Percentiles rank a stretch among this genome's conserved stretches.
Conservation (phyloP, 345 rosid genomes). For the Populus deltoides region DNA sequence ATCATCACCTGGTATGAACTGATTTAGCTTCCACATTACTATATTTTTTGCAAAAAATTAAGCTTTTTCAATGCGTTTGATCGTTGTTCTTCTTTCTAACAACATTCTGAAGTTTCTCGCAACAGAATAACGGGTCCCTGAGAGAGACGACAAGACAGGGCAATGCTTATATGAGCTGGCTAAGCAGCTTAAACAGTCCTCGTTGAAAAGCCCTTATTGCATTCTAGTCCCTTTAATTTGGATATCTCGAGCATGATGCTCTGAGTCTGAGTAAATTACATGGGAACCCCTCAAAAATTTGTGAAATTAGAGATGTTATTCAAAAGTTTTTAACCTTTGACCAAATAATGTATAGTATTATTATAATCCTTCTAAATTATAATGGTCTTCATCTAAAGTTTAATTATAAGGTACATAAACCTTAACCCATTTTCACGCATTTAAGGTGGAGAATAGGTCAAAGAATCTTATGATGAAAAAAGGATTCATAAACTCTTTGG, state of each 20-base stretch:
- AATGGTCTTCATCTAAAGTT: not conserved
- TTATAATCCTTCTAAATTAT: too few species aligned
- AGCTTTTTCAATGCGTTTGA: not conserved
- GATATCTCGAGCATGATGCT: not conserved
- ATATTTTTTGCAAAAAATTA: not conserved
- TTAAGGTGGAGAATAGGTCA: too few species aligned
- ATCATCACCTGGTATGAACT: slow-evolving; percentile 45
- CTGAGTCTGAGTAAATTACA: not conserved
- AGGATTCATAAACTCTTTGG: too few species aligned
- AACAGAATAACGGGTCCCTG: not conserved
- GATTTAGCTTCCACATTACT: slow-evolving; percentile 58
- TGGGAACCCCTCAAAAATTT: not conserved
- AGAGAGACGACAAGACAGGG: not conserved
- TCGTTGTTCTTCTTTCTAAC: not conserved
- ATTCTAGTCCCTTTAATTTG: not conserved
- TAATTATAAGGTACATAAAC: not conserved
- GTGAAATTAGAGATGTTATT: too few species aligned
- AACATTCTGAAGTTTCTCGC: not conserved
- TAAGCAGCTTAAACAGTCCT: not conserved
- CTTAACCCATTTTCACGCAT: too few species aligned
- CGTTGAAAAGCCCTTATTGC: not conserved
- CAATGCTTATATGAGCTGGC: not conserved
- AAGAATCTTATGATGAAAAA: too few species aligned
- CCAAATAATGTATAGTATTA: too few species aligned
- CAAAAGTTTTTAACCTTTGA: too few species aligned